phyloP scores from a whole-genome alignment of 768 basidiomycete species.

The Strobilomyces echinocephalus region DNA sequence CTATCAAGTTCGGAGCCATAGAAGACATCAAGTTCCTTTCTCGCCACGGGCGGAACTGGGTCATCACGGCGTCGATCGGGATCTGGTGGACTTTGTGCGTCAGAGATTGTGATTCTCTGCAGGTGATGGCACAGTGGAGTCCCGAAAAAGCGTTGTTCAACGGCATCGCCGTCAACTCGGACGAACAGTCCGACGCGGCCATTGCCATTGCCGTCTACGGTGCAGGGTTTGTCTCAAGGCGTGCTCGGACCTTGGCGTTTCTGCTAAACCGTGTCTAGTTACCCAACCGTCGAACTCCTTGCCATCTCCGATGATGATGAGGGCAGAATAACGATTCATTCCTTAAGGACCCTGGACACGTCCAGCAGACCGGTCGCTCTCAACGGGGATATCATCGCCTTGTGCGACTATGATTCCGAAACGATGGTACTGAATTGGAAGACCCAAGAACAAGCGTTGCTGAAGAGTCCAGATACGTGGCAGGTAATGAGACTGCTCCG shows the following conservation, averaged over 20 bases:
- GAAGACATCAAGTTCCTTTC: conserved; percentile 53
- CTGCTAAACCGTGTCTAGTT: conserved; percentile 18
- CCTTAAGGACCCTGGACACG: conserved; percentile 35
- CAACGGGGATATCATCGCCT: conserved; percentile 47
- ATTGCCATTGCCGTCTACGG: conserved; percentile 49
- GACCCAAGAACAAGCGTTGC: conserved; percentile 40
- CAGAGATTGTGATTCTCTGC: conserved; percentile 41
- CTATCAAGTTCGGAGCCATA: conserved; percentile 39
- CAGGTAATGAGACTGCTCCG: conserved; percentile 21
- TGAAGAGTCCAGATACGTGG: conserved; percentile 36
- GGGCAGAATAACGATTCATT: conserved; percentile 25
- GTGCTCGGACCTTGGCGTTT: neutral
- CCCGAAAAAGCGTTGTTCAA: conserved; percentile 50
- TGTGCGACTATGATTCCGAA: conserved; percentile 48
- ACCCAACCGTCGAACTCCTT: conserved; percentile 28
- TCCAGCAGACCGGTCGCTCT: conserved; percentile 45
- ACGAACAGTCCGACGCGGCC: conserved; percentile 39
- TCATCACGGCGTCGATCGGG: conserved; percentile 52
- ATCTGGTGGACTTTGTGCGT: conserved; percentile 58
- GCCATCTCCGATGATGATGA: conserved; percentile 11
- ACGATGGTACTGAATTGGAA: conserved; percentile 57
- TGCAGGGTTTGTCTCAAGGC: conserved; percentile 38
- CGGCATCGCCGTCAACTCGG: conserved; percentile 47
- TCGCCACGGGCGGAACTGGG: conserved; percentile 37
- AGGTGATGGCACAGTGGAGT: conserved; percentile 45